Base-by-base conservation (phyloP, 805 yeast species). In the Yarrowia bubula region DNA sequence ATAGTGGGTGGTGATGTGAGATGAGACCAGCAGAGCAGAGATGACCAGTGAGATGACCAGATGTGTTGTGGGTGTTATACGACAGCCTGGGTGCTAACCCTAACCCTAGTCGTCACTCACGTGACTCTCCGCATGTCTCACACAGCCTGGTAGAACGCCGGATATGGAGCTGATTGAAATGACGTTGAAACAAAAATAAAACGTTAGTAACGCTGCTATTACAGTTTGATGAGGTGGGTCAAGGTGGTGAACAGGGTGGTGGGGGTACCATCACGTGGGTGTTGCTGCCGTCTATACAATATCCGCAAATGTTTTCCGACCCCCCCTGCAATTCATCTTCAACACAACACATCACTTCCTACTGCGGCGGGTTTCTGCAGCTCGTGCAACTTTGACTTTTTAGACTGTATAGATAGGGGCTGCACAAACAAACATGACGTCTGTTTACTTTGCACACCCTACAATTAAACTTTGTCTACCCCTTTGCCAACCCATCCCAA, bases 381-480 rank as follows among this genome's bases (percentile, higher is more conserved):
- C 13, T 35, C 28, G 28, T 35, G 38, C 33, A 44, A 14, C 15
- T 50, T 50, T 37, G 43, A 37, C 57, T 50, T 50, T 50, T 50
- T 50, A 39, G 46, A 39, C 61, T 53, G 61, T 53, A 53, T 38
- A 53, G 61, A 53, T 53, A 53, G 61, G 61, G 61, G 61, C 61
- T 53, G 61, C 47, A 53, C 61, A 53, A 53, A 53, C 61, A 53
- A 53, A 53, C 61, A 53, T 39, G 46, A 53, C 61, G 61, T 53
- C 61, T 53, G 61, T 53, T 53, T 53, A 53, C 61, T 53, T 53
- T 31, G 51, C 44, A 13, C 46, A 10, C 38, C 38, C 15, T 14
- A 14, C 31, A 10, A 41, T 28, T 53, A 53, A 41, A 8, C 38
- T 53, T 53, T 53, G 61, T 8, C 46, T 50, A 53, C 61, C 61